Evolutionary conservation across 306 rosid species (phyloP), one percentile per base, ranked within the genome.

Genomic region (Prunus dulcis): DNA sequence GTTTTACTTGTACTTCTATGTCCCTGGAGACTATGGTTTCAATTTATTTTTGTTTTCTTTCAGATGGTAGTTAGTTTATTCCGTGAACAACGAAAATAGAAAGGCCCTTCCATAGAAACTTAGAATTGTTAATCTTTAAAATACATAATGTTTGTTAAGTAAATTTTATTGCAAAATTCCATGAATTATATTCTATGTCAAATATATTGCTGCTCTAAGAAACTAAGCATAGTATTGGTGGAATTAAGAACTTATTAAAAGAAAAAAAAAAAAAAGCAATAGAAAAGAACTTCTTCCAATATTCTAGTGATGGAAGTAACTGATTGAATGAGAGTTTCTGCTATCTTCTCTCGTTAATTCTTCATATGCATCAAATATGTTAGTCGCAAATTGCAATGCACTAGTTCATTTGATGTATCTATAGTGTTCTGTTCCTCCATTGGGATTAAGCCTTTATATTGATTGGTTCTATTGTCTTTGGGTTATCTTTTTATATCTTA

Each of bases 401-500:
- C 49, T 45, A 11, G 49, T 45, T 1, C 12, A n/a, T 34, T 55
- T 30, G 60, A 56, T 12, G 52, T 49, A 51, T 51, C 4, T 65
- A 28, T 68, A 27, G 65, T 19, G n/a, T 72, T 32, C 76, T 53
- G 34, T 32, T 19, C 52, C 18, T 34, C 41, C 25, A 53, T 32
- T 38, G 45, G 41, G 12, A 6, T 7, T 25, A 62, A 25, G 43
- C 23, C 43, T 57, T 47, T 58, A 45, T 23, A 57, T 25, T 9
- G 55, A 14, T 43, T 41, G 3, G 55, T 72, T 72, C 27, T 65
- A 6, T 9, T 63, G 25, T 57, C 23, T 30, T 58, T 76, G 41
- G 64, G 34, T 53, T 64, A 57, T 71, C 45, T 17, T 76, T 63
- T 79, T 84, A 9, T 55, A 53, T 76, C 68, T 49, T 23, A 69